Percentiles rank a stretch among this genome's conserved stretches.
phyloP scores from a whole-genome alignment of 768 basidiomycete genomes.

The Lactarius tabidus region DNA sequence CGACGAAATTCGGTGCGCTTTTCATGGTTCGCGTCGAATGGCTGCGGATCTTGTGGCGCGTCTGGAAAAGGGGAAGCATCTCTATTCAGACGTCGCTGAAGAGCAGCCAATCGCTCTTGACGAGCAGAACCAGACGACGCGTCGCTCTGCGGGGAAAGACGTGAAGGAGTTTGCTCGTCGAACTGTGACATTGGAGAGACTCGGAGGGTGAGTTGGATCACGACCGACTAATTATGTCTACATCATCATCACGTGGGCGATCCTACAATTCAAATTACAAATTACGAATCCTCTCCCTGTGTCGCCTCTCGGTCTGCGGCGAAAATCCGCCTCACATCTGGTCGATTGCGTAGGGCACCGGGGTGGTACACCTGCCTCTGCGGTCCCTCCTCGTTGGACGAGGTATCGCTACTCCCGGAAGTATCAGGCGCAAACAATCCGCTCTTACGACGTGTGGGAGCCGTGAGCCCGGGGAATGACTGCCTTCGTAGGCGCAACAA shows the following conservation, averaged over 20 bases:
- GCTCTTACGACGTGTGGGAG: slow-evolving; percentile 10
- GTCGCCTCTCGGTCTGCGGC: background rate
- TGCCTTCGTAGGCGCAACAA: slow-evolving; percentile 24
- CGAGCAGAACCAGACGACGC: slow-evolving; percentile 48
- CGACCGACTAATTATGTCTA: background rate
- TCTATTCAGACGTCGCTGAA: slow-evolving; percentile 29
- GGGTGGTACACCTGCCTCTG: slow-evolving; percentile 7
- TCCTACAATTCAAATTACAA: background rate
- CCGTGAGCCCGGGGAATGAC: slow-evolving; percentile 23
- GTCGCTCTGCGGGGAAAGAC: background rate
- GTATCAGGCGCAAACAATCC: slow-evolving; percentile 13
- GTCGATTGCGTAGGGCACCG: slow-evolving; percentile 6
- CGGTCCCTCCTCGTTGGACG: slow-evolving; percentile 16
- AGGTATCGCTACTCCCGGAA: slow-evolving; percentile 23
- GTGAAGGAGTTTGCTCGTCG: background rate
- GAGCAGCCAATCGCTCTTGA: slow-evolving; percentile 42
- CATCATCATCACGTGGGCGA: background rate
- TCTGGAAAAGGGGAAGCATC: background rate
- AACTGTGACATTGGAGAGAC: background rate
- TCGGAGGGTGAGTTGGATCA: background rate
- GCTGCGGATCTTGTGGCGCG: slow-evolving; percentile 11
- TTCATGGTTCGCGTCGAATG: slow-evolving; percentile 51
- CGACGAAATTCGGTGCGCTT: slow-evolving; percentile 68
- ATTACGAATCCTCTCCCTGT: slow-evolving; percentile 12
- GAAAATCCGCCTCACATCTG: slow-evolving; percentile 22